These are phyloP conservation scores for Capsella bursapastoris DNA, from an alignment of 345 rosid species.

Conservation along the genomic window DNA sequence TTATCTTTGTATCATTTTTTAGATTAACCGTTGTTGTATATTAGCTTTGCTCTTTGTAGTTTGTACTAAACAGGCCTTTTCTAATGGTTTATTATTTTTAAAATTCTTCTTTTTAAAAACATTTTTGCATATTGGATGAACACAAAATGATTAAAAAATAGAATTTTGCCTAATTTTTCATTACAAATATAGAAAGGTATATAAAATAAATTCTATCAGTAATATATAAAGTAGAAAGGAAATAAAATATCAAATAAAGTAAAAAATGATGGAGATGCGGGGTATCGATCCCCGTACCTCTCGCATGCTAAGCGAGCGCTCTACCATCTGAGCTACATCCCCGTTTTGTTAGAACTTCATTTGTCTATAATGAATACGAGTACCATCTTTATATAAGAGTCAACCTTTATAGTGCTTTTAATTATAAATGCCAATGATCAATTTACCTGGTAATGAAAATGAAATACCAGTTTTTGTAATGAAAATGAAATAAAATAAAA, in stretches of 20 bases:
- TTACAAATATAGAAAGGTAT: too few species aligned
- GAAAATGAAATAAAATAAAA: conserved; percentile 3
- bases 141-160: too few species aligned
- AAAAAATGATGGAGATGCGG: conserved; percentile 7
- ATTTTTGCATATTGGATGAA: background rate
- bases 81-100: background rate
- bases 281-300: conserved; percentile 71
- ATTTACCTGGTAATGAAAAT: background rate
- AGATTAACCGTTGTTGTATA: conserved; percentile 18
- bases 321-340: conserved; percentile 94
- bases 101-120: too few species aligned
- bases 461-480: background rate
- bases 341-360: background rate
- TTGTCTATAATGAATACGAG: too few species aligned
- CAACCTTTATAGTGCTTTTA: too few species aligned
- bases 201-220: too few species aligned
- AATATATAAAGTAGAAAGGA: too few species aligned
- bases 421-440: background rate
- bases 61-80: background rate
- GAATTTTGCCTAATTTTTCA: too few species aligned
- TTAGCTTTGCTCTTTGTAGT: conserved; percentile 13
- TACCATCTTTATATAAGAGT: too few species aligned
- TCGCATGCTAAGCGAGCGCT: conserved; percentile 94
- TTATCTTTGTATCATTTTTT: background rate
- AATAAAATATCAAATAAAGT: background rate